Evolutionary conservation across 1,139 yeast genomes (phyloP).

Genomic region (Wickerhamiella infanticola): DNA sequence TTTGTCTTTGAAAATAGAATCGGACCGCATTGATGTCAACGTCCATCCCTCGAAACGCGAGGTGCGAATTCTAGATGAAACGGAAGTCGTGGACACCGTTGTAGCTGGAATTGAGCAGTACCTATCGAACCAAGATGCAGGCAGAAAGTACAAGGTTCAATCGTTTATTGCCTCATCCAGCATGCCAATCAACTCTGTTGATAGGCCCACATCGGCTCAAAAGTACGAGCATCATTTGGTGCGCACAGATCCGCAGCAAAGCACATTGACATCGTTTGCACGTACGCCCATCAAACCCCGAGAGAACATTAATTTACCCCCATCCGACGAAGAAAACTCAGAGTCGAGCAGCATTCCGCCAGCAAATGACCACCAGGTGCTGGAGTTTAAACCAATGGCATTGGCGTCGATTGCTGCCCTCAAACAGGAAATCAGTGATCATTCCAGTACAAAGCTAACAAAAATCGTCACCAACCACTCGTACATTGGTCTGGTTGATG

Average conservation of each 20-base stretch:
- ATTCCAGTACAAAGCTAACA: conserved; percentile 41
- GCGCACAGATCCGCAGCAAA: conserved; percentile 57
- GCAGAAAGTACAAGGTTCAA: conserved; percentile 58
- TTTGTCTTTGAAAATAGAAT: conserved; percentile 46
- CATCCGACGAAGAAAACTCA: background rate
- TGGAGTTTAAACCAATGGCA: conserved; percentile 3
- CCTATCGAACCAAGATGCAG: conserved; percentile 46
- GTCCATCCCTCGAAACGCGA: conserved; percentile 94
- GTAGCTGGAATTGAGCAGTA: conserved; percentile 35
- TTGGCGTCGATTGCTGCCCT: conserved; percentile 33
- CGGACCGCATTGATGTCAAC: conserved; percentile 73
- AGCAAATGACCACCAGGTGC: background rate
- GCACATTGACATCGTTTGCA: background rate
- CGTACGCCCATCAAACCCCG: background rate
- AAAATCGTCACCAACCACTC: conserved; percentile 53
- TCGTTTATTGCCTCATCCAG: conserved; percentile 18
- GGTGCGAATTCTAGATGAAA: conserved; percentile 73
- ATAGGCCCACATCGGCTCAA: background rate
- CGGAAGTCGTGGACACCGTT: conserved; percentile 59
- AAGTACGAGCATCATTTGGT: conserved; percentile 25
- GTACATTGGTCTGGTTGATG: conserved; percentile 75
- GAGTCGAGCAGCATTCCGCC: background rate
- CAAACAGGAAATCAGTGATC: conserved; percentile 33
- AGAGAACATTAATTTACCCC: too few species aligned
- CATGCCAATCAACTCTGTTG: conserved; percentile 7